Base-by-base conservation (phyloP, 2,329 filamentous ascomycete genomes). In the Pochonia chlamydosporia region DNA sequence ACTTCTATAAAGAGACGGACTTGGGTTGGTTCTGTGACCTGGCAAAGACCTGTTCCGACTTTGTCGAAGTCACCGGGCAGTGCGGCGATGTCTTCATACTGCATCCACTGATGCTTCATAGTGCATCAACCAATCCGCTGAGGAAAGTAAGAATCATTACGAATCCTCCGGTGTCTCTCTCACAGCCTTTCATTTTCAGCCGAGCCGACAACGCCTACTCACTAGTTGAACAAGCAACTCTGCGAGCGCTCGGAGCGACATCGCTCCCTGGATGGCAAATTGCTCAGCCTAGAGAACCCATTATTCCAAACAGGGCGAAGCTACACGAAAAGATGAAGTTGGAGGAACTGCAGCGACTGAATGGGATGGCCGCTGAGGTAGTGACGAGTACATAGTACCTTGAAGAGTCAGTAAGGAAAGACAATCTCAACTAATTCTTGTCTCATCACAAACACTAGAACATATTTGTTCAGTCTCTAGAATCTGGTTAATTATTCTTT, bases 81-180 rank as follows among this genome's bases (percentile, higher is more conserved):
- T 67, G 72, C 0, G 78, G 78, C 10, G 78, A 81, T 49, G 75
- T 81, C 14, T 79, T 73, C 51, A 59, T 82, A 20, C 54, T 81
- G 59, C 78, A 82, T 56, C 78, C 78, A 37, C 61, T 81, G 18
- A 81, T 81, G 78, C 58, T 80, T 62, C 78, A 82, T 59, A 43
- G 71, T 79, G 80, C 55, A 33, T 73, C 70, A 30, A 71, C 74
- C 11, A 57, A 57, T 41, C 49, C 52, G 10, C 52, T 51, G 5
- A 53, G 55, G 3, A 43, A 33, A 40, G 40, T 51, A 7, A 47
- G 55, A 36, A 50, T 57, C 42, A 56, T 57, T 41, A 57, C 55
- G 11, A 57, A 56, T 31, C 77, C 77, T 42, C 75, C 76, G 0
- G 73, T 81, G 5, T 69, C 63, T n/a, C 59, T 82, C 2, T 69